Percentiles rank a stretch among this genome's conserved stretches.
Conservation (phyloP, 345 rosid species). For the Eutrema japonicum region DNA sequence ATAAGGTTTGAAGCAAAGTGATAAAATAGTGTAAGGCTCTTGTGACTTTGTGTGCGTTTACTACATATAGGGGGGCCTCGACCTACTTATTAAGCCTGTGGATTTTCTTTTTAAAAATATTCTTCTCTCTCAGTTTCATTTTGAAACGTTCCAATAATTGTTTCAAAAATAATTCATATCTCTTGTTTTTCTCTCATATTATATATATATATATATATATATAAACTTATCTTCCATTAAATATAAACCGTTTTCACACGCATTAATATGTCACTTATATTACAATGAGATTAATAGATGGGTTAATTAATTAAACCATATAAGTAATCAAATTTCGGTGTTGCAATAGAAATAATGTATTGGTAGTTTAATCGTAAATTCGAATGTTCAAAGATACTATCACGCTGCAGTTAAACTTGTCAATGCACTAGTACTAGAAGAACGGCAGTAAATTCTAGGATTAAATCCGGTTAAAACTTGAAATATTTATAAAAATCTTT, state of each 20-base stretch:
- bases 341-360: neutral
- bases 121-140: constrained; percentile 12
- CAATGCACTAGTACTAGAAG: constrained; percentile 5
- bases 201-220: neutral
- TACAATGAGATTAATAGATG: neutral
- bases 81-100: constrained; percentile 25
- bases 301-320: neutral
- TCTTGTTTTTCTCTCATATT: neutral
- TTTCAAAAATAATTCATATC: neutral
- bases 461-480: neutral
- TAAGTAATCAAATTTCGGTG: constrained; percentile 6
- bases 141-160: constrained; percentile 17
- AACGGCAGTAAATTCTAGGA: neutral
- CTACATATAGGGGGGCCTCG: constrained; percentile 38
- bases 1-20: constrained; percentile 32
- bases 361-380: neutral
- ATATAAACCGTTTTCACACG: neutral
- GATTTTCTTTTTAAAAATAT: neutral
- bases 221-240: neutral
- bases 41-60: constrained; percentile 24
- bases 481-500: too few species aligned
- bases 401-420: neutral
- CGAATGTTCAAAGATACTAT: neutral
- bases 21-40: constrained; percentile 36
- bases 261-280: neutral